These are phyloP conservation scores for Trichoderma virens DNA, from an alignment of 495 filamentous ascomycete species.

Conservation along the genomic window DNA sequence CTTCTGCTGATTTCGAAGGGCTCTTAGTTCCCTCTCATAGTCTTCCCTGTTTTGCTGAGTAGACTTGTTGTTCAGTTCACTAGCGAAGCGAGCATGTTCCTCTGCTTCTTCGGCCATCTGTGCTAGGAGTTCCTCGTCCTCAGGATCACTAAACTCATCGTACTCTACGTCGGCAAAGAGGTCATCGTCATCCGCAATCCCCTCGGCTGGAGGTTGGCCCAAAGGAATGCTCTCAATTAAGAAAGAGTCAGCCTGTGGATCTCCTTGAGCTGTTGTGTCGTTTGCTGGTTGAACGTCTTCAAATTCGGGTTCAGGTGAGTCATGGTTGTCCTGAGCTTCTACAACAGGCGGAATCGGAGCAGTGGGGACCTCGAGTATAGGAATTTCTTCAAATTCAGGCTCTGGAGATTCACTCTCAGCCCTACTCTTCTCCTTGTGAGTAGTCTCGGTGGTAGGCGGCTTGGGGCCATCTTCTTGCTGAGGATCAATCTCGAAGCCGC, in stretches of 20 bases:
- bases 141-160: conserved; percentile 64
- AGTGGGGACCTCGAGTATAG: conserved; percentile 18
- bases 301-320: conserved; percentile 46
- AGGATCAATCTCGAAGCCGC: conserved; percentile 52
- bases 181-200: conserved; percentile 21
- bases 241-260: background rate
- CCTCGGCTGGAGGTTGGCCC: background rate
- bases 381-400: conserved; percentile 26
- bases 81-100: conserved; percentile 88
- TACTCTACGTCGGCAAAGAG: conserved; percentile 34
- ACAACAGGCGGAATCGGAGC: conserved; percentile 15
- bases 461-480: conserved; percentile 34
- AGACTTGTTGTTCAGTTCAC: conserved; percentile 66
- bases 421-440: background rate
- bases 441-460: too few species aligned
- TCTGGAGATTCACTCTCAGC: conserved; percentile 18
- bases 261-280: conserved; percentile 12
- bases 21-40: conserved; percentile 80
- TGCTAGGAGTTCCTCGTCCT: conserved; percentile 80
- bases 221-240: background rate
- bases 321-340: conserved; percentile 11
- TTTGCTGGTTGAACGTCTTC: conserved; percentile 35
- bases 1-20: conserved; percentile 85
- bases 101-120: conserved; percentile 83
- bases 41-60: conserved; percentile 56